These are phyloP conservation scores for Volutella citrinella DNA, from an alignment of 2,329 filamentous ascomycete species.

Conservation along the genomic window DNA sequence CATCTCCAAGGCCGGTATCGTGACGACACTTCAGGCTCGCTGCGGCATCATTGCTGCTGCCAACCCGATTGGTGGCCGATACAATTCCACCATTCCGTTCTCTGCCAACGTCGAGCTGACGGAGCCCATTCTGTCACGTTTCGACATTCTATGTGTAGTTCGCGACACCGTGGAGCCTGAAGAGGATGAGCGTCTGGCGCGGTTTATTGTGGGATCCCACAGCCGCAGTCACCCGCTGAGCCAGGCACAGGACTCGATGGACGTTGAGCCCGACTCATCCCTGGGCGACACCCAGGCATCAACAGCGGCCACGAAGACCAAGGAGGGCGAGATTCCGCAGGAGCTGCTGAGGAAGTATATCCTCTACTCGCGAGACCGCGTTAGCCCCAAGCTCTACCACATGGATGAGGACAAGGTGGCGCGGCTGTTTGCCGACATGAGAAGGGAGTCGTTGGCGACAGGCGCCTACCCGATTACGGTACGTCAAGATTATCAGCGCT, in stretches of 20 bases:
- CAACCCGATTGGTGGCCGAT: conserved; percentile 93
- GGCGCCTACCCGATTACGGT: conserved; percentile 98
- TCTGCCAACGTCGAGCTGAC: conserved; percentile 95
- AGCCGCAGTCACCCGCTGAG: conserved; percentile 77
- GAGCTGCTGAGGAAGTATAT: conserved; percentile 95
- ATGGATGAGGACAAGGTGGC: conserved; percentile 98
- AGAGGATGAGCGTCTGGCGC: conserved; percentile 89
- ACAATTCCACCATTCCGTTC: conserved; percentile 95
- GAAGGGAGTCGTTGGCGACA: conserved; percentile 85
- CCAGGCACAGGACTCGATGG: conserved; percentile 55
- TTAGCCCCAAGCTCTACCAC: conserved; percentile 88
- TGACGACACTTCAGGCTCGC: conserved; percentile 92
- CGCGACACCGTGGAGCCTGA: conserved; percentile 89
- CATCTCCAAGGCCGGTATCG: conserved; percentile 97
- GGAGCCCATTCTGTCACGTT: conserved; percentile 95
- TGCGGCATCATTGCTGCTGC: conserved; percentile 96
- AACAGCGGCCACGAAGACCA: conserved; percentile 22
- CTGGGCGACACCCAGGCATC: conserved; percentile 33
- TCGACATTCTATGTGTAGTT: conserved; percentile 95
- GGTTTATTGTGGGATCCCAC: conserved; percentile 93
- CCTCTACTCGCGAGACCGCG: conserved; percentile 86
- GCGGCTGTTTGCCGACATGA: conserved; percentile 92
- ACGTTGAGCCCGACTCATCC: conserved; percentile 58
- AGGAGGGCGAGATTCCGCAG: conserved; percentile 77
- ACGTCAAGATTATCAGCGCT: conserved; percentile 49